Evolutionary conservation across 495 filamentous ascomycete species (phyloP), one percentile per base, ranked within the genome.

Genomic region (Penicillium diatomitis): DNA sequence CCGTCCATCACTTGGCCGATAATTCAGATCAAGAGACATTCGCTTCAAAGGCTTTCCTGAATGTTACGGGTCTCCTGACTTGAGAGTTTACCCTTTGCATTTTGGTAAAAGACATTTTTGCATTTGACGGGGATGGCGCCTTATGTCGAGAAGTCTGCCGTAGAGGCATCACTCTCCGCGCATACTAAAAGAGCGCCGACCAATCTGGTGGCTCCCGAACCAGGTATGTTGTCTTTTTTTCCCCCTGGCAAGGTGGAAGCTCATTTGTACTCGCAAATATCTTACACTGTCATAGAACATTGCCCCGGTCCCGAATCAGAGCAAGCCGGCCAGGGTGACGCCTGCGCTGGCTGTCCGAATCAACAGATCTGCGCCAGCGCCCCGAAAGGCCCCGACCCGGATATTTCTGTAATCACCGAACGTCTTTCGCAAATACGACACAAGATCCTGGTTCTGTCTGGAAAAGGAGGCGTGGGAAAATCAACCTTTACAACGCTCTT

Each of bases 381-480:
- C 1, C 92, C 94, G 30, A 97, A 96, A 67, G 92, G 91, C 3
- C 91, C 94, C 8, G 92, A 98, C 63, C 92, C 91, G 0, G 94
- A 97, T 65, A 82, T 97, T 47, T 83, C 89, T 0, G 62, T 89
- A 50, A 96, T 98, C 56, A 83, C 88, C 20, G 76, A 83, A 39
- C 89, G 90, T 2, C 82, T 98, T 8, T 76, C 87, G 6, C 76
- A 78, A 46, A 82, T 98, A 48, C 75, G 77, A 43, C 91, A 96
- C 73, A 97, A 97, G 67, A 83, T 97, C 52, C 77, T 98, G 30
- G 79, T 97, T 7, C 76, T 97, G 7, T 89, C 85, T 38, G 92
- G 92, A 50, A 98, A 98, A 76, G 92, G 92, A 49, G 92, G 92
- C 37, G 92, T 98, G 9, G 92, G 92, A 20, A 98, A 98, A 64